phyloP scores from a whole-genome alignment of 139 green algal genomes.

The Diplosphaera chodatii region DNA sequence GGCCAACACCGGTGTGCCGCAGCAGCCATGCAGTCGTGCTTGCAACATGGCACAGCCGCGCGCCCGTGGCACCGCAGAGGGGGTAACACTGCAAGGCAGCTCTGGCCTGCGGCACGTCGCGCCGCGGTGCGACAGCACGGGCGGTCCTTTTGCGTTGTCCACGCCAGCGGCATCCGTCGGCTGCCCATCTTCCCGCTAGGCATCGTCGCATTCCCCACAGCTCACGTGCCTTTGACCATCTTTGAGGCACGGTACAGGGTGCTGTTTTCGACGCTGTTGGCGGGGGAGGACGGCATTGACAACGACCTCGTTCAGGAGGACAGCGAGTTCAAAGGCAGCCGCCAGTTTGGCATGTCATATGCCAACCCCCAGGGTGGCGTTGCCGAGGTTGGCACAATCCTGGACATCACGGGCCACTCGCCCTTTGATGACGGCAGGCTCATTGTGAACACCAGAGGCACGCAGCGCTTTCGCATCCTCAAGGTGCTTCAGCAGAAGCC shows the following conservation, averaged over 20 bases:
- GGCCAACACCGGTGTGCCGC: no score
- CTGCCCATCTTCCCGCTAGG: slow-evolving; percentile 50
- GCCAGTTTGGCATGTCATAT: slow-evolving; percentile 38
- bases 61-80: no score
- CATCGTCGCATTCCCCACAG: slow-evolving; percentile 38
- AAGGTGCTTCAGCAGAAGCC: slow-evolving; percentile 39
- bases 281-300: slow-evolving; percentile 30
- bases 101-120: no score
- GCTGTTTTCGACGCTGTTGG: slow-evolving; percentile 42
- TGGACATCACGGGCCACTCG: slow-evolving; percentile 39
- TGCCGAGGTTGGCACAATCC: slow-evolving; percentile 28
- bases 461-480: slow-evolving; percentile 24
- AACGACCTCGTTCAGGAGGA: slow-evolving; percentile 35
- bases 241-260: slow-evolving; percentile 48
- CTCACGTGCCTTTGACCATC: slow-evolving; percentile 40
- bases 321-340: slow-evolving; percentile 30
- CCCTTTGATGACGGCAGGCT: slow-evolving; percentile 36
- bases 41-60: no score
- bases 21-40: no score
- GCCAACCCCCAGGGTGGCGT: slow-evolving; percentile 23
- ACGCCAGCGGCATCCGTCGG: not conserved
- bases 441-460: slow-evolving; percentile 20
- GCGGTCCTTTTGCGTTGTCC: not conserved
- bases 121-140: not conserved
- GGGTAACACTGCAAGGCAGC: no score